Evolutionary conservation across 495 filamentous ascomycete species (phyloP), one percentile per base, ranked within the genome.

Genomic region (Podospora australis): DNA sequence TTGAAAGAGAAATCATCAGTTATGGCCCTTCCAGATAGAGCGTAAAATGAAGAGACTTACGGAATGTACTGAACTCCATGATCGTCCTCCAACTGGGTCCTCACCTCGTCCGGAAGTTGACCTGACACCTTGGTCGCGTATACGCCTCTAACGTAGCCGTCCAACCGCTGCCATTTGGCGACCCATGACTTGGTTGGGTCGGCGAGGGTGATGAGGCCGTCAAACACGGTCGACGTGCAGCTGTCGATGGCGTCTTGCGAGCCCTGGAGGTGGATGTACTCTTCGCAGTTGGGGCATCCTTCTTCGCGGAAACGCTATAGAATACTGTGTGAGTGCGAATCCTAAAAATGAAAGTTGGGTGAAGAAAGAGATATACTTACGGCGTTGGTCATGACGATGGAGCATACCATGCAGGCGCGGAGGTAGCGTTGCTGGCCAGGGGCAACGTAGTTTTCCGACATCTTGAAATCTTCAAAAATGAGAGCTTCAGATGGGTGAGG

Each of bases 381-480:
- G 45, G 73, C 77, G 51, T 83, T 79, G 13, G 81, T 78, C 71
- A 90, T 88, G 46, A 98, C 86, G 58, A 96, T 83, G 6, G 87
- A 87, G 78, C 92, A 98, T 50, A 96, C 88, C 92, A 98, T 96
- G 75, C 92, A 98, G 49, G 92, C 92, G 58, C 92, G 90, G 36
- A 95, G 78, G 55, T 86, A 81, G 67, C 89, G 87, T 70, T 79
- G 76, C 62, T 88, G 84, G 57, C 70, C 71, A 9, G 83, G 76
- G 13, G 84, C 68, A 49, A 85, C 82, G 62, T 78, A 84, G 67
- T 69, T 75, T 44, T 69, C 68, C 7, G 66, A 65, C 67, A 71
- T 71, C 48, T 55, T 57, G 19, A 13, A 30, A n/a, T 43, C 10
- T 25, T 9, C 14, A 23, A 13, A 6, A 14, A 26, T 24, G 40